These are phyloP conservation scores for Aphanomyces stellatus DNA, from an alignment of 352 stramenopile species.

Conservation along the genomic window DNA sequence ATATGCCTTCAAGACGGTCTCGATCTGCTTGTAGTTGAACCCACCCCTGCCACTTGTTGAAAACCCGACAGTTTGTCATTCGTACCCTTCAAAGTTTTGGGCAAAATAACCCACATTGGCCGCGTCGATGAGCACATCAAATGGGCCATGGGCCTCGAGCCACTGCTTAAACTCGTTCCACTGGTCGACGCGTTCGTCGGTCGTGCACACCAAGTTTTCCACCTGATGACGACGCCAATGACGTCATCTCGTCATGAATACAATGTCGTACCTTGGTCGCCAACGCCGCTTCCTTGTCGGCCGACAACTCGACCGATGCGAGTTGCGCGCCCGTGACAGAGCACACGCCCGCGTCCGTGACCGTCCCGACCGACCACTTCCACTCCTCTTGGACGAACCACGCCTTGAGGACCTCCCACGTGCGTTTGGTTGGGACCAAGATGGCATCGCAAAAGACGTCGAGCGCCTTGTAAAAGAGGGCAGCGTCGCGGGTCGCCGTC, in stretches of 20 bases:
- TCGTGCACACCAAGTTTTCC: conserved; percentile 64
- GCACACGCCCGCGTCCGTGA: conserved; percentile 31
- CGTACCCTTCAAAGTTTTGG: conserved; percentile 90
- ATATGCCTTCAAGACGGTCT: conserved; percentile 90
- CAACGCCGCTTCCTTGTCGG: conserved; percentile 34
- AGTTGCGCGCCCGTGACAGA: conserved; percentile 51
- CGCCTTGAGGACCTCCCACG: conserved; percentile 54
- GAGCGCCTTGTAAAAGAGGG: conserved; percentile 50
- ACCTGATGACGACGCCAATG: conserved; percentile 34
- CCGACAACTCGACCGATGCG: conserved; percentile 53
- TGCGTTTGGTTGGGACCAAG: conserved; percentile 31
- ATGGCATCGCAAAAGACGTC: conserved; percentile 53
- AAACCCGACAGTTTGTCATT: background rate
- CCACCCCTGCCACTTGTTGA: conserved; percentile 42
- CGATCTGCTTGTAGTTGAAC: conserved; percentile 95
- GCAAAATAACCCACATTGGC: conserved; percentile 98
- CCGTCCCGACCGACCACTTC: background rate
- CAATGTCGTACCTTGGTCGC: conserved; percentile 66
- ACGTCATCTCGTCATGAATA: background rate
- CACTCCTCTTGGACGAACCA: conserved; percentile 38
- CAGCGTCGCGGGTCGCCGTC: conserved; percentile 26
- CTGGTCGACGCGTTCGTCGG: conserved; percentile 56
- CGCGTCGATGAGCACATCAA: conserved; percentile 94
- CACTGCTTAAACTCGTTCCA: conserved; percentile 81
- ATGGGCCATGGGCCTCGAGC: conserved; percentile 56